Evolutionary conservation across 1,139 yeast genomes (phyloP), one percentile per base, ranked within the genome.

Genomic region (Candida tetrigidarum): DNA sequence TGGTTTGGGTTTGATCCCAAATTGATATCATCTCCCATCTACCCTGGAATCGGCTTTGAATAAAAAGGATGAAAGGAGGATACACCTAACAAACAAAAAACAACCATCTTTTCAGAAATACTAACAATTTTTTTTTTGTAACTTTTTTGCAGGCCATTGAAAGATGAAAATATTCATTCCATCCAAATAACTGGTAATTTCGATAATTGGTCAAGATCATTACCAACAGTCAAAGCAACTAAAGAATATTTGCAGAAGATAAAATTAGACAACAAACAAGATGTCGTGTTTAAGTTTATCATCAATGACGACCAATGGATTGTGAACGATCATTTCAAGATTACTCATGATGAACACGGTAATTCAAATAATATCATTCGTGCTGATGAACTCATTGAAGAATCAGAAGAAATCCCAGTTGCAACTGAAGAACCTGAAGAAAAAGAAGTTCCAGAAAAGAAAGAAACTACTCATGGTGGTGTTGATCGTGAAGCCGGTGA

Each of bases 161-260:
- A 44, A 40, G 53, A 46, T 39, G 45, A 44, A 10, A 51, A 47
- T n/a, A 51, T 54, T 39, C 45, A 53, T 12, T 57, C 67, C 5
- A 66, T 74, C 26, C 64, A 64, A 37, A 66, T 74, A 27, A 74
- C 79, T 2, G 80, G 80, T 4, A 66, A 59, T 46, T 74, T 74
- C 51, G 77, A 74, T 48, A 52, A 66, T 43, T 74, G 80, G 79
- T 50, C 66, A 14, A 55, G 61, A 45, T 52, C 59, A 9, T 54
- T 51, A 29, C 55, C 54, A 9, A 41, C 45, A 28, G 32, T 48
- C 10, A 56, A 54, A 39, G 51, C 56, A 7, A 23, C 40, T 12
- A 48, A 46, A 20, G 49, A 46, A 32, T 43, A 43, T 39, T 32
- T 32, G 25, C 46, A 48, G 5, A 37, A 42, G 12, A 49, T 69